Evolutionary conservation across 768 basidiomycete genomes (phyloP), one percentile per base, ranked within the genome.

Genomic region (Russula lepida): DNA sequence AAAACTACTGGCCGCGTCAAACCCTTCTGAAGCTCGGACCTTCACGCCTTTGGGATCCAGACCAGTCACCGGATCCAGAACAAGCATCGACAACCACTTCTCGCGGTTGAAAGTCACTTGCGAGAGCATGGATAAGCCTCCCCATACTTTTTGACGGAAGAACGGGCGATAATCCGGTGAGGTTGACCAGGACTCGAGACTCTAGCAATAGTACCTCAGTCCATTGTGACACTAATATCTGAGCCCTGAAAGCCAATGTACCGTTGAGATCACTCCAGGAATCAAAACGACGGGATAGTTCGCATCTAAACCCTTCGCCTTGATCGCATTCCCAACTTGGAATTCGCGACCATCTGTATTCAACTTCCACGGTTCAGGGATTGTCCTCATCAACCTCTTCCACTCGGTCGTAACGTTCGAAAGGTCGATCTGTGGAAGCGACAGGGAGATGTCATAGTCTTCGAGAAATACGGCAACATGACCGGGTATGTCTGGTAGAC

Each of bases 171-270:
- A 89, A 59, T 91, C 90, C 0, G 86, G 84, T 6, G 83, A 78
- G 0, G 95, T 95, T 5, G 90, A 88, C 95, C 97, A 99, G 8
- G 90, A 93, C 70, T 98, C 95, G 60, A 98, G 75, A 5, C 89
- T 86, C 83, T 90, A 62, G 28, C 25, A 27, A 43, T 25, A 13
- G 9, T 15, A 6, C 15, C n/a, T 56, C 7, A 33, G 48, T 23
- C 32, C 23, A 11, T 5, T 3, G 6, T 19, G 49, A 47, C 37
- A 11, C 17, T 11, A 12, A 32, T 11, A 2, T 9, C 19, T 11
- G 17, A 32, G 39, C 6, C 9, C 35, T 17, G 32, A 35, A 37
- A 17, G 9, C 30, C 17, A 25, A 71, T 82, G 56, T 62, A 88
- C 89, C 1, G 93, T 95, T 1, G 91, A 93, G 39, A 95, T 84